Conservation (phyloP, 805 yeast species). For the Suhomyces pyralidae region DNA sequence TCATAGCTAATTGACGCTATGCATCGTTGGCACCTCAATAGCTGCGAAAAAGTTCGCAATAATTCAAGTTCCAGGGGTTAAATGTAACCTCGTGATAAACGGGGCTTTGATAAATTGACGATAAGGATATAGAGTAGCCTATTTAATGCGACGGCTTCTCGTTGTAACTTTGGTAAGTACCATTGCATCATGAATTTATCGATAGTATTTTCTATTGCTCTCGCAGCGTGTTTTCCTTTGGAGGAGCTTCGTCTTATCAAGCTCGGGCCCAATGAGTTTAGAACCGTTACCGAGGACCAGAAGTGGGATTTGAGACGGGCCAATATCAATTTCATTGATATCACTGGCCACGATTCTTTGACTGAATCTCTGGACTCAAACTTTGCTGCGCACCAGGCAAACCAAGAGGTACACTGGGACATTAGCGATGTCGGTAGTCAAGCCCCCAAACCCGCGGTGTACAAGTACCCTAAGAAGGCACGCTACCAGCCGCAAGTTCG, state of each 20-base stretch:
- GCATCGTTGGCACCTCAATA: not conserved
- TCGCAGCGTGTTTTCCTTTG: not conserved
- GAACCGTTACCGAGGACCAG: conserved; percentile 32
- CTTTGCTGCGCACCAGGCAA: not conserved
- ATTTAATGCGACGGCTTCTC: not conserved
- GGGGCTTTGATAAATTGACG: not conserved
- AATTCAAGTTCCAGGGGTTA: not conserved
- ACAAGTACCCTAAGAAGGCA: conserved; percentile 52
- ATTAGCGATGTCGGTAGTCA: not conserved
- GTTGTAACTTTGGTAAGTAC: not conserved
- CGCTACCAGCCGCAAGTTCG: conserved; percentile 37
- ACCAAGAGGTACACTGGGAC: not conserved
- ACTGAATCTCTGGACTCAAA: conserved; percentile 11
- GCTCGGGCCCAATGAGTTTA: conserved; percentile 29
- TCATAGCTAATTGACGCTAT: not conserved
- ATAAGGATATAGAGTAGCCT: not conserved
- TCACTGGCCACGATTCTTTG: conserved; percentile 44
- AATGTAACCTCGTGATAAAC: not conserved
- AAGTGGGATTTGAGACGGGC: conserved; percentile 34
- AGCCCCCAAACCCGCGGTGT: conserved; percentile 12
- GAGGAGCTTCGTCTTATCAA: conserved; percentile 28
- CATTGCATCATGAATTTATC: not conserved
- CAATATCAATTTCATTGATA: conserved; percentile 60
- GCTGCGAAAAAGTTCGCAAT: not conserved
- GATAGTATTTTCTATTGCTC: not conserved